These are phyloP conservation scores for Saccharomycopsis sp. DNA, from an alignment of 805 yeast species.

Conservation along the genomic window DNA sequence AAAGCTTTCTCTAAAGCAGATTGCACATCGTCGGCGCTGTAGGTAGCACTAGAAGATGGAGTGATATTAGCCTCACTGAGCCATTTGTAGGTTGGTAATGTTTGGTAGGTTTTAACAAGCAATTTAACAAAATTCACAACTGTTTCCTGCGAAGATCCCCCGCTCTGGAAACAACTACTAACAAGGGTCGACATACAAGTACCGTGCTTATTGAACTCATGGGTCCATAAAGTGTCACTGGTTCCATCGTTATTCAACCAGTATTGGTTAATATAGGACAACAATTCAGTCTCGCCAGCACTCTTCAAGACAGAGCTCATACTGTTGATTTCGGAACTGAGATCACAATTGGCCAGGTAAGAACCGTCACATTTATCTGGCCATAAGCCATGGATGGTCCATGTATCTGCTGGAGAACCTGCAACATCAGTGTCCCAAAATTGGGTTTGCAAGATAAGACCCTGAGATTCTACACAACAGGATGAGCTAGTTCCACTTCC, in stretches of 20 bases:
- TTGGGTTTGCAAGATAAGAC: slow-evolving; percentile 76
- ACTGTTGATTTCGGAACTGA: background rate
- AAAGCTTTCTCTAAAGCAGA: slow-evolving; percentile 44
- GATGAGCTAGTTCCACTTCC: background rate
- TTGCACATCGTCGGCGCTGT: slow-evolving; percentile 48
- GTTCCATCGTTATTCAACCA: slow-evolving; percentile 74
- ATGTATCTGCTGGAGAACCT: slow-evolving; percentile 59
- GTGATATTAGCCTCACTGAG: slow-evolving; percentile 60
- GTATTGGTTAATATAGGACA: slow-evolving; percentile 45
- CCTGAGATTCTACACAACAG: slow-evolving; percentile 29
- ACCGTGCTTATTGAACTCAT: slow-evolving; percentile 91
- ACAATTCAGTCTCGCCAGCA: slow-evolving; percentile 22
- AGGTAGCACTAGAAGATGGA: slow-evolving; percentile 54
- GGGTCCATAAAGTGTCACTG: slow-evolving; percentile 73
- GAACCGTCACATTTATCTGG: slow-evolving; percentile 83
- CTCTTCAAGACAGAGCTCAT: background rate
- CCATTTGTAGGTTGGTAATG: slow-evolving; percentile 61
- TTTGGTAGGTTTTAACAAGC: slow-evolving; percentile 49
- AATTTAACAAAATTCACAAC: slow-evolving; percentile 33
- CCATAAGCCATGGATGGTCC: slow-evolving; percentile 86
- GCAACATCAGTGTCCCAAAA: slow-evolving; percentile 88
- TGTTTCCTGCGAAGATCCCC: slow-evolving; percentile 24
- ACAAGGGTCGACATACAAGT: slow-evolving; percentile 77
- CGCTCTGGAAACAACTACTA: slow-evolving; percentile 5
- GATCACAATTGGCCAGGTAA: slow-evolving; percentile 71